These are phyloP conservation scores for Tricholoma furcatifolium DNA, from an alignment of 768 basidiomycete genomes.

Conservation along the genomic window DNA sequence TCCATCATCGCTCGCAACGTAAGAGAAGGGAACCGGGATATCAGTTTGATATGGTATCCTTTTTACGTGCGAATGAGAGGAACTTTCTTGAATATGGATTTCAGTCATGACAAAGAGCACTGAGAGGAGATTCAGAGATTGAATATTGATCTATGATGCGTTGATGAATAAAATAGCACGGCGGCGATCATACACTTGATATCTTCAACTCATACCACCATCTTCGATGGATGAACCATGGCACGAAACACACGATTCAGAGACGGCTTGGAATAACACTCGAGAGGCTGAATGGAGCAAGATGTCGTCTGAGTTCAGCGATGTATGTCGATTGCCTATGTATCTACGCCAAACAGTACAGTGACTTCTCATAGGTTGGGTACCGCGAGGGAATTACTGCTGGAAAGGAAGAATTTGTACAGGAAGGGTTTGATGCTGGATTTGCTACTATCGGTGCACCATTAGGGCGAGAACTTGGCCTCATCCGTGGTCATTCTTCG, in stretches of 20 bases:
- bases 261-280: slow-evolving; percentile 18
- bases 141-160: no score
- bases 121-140: no score
- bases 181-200: no score
- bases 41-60: slow-evolving; percentile 41
- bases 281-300: slow-evolving; percentile 65
- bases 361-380: slow-evolving; percentile 58
- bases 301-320: slow-evolving; percentile 68
- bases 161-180: no score
- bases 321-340: slow-evolving; percentile 39
- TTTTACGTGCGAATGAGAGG: slow-evolving; percentile 40
- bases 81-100: slow-evolving; percentile 33
- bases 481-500: slow-evolving; percentile 69
- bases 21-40: slow-evolving; percentile 60
- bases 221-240: slow-evolving; percentile 62
- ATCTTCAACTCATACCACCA: no score
- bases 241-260: slow-evolving; percentile 44
- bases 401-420: slow-evolving; percentile 85
- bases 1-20: slow-evolving; percentile 75
- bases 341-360: neutral
- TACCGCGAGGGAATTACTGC: slow-evolving; percentile 96
- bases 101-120: slow-evolving; percentile 17
- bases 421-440: slow-evolving; percentile 87
- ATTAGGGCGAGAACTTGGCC: slow-evolving; percentile 74
- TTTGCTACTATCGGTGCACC: slow-evolving; percentile 74